These are phyloP conservation scores for Phytophthora hybrid DNA, from an alignment of 352 stramenopile genomes.

Conservation along the genomic window DNA sequence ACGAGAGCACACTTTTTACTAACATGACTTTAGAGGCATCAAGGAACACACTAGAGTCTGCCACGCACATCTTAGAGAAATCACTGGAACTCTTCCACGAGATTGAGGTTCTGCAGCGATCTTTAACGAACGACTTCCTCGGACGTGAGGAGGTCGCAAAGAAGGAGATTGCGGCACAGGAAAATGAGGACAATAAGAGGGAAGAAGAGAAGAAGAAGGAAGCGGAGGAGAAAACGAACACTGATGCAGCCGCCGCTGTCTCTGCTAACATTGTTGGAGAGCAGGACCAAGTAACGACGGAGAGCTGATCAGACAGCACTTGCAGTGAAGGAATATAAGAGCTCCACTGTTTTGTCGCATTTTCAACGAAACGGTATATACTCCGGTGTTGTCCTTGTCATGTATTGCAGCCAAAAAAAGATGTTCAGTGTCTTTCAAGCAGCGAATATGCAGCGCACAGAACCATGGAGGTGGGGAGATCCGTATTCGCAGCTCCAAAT, in stretches of 20 bases:
- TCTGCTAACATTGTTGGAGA: conserved; percentile 16
- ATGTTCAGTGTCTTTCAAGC: conserved; percentile 1
- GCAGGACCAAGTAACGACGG: conserved; percentile 23
- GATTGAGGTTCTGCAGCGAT: conserved; percentile 52
- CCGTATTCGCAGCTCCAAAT: conserved; percentile 8
- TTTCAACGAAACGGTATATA: background rate
- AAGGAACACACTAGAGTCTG: conserved; percentile 61
- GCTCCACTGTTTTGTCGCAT: conserved; percentile 12
- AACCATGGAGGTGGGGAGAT: conserved; percentile 12
- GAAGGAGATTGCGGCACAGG: conserved; percentile 33
- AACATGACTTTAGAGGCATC: conserved; percentile 66
- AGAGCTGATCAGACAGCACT: conserved; percentile 23
- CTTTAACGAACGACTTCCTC: conserved; percentile 33
- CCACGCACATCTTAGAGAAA: conserved; percentile 63
- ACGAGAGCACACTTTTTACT: conserved; percentile 47
- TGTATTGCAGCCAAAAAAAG: conserved; percentile 31
- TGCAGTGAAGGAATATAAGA: conserved; percentile 23
- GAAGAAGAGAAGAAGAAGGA: conserved; percentile 24
- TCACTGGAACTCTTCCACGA: conserved; percentile 63
- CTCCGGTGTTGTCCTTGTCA: background rate
- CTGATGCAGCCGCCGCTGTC: background rate
- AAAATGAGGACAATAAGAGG: conserved; percentile 25
- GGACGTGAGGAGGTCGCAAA: conserved; percentile 38
- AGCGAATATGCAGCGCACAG: conserved; percentile 18
- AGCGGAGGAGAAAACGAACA: conserved; percentile 18